These are phyloP conservation scores for Eucalyptus curtisii DNA, from an alignment of 345 rosid species.

Conservation along the genomic window DNA sequence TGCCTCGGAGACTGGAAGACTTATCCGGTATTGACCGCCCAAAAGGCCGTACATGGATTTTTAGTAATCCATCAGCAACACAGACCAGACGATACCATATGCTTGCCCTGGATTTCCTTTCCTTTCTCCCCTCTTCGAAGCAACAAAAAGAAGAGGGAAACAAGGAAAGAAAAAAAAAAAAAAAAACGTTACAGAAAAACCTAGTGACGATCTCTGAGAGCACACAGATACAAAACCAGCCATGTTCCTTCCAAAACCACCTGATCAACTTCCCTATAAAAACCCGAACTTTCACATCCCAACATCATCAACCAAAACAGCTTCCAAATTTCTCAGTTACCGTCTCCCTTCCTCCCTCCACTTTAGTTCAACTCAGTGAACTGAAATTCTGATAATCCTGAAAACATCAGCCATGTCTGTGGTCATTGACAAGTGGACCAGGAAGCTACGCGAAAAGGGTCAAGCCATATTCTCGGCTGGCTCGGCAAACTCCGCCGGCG, in stretches of 20 bases:
- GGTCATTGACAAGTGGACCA: constrained; percentile 31
- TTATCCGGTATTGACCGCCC: neutral
- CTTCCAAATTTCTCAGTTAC: neutral
- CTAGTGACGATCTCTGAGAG: neutral
- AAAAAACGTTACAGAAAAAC: neutral
- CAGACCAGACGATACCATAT: neutral
- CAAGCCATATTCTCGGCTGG: constrained; percentile 3
- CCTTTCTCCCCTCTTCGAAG: neutral
- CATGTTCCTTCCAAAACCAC: neutral
- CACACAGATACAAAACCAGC: neutral
- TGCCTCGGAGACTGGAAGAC: neutral
- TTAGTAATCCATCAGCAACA: neutral
- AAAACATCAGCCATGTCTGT: constrained; percentile 17
- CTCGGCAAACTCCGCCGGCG: neutral
- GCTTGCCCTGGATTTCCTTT: neutral
- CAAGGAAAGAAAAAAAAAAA: too few relatives aligned
- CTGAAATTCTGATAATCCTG: neutral
- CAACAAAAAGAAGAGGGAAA: neutral
- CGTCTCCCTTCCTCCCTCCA: neutral
- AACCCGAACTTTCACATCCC: neutral
- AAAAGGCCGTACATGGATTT: neutral
- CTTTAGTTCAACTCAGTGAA: neutral
- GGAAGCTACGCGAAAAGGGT: constrained; percentile 27
- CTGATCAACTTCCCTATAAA: neutral
- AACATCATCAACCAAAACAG: neutral